Evolutionary conservation across 1,284 basidiomycete species (phyloP).

Genomic region (Athelia psychrophila): DNA sequence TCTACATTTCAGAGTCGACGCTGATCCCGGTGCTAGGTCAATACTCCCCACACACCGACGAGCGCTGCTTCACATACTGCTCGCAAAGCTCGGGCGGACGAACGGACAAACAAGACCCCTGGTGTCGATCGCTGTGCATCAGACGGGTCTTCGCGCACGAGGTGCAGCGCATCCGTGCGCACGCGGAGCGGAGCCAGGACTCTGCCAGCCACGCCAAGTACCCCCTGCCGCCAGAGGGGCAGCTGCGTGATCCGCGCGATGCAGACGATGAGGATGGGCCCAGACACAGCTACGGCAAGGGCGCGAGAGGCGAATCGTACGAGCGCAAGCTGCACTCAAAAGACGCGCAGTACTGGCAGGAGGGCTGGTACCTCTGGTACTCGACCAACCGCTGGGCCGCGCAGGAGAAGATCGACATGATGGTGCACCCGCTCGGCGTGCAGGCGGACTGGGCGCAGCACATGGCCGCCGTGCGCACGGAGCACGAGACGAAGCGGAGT

Average conservation of each 20-base stretch:
- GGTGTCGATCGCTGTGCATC: constrained; percentile 66
- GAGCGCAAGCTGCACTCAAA: constrained; percentile 11
- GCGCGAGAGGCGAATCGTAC: neutral
- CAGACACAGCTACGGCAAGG: too few species aligned
- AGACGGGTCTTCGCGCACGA: constrained; percentile 73
- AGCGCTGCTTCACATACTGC: constrained; percentile 74
- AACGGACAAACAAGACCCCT: constrained; percentile 49
- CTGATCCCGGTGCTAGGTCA: constrained; percentile 39
- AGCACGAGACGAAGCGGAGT: constrained; percentile 49
- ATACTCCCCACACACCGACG: constrained; percentile 58
- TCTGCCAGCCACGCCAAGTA: constrained; percentile 39
- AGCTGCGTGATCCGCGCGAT: constrained; percentile 25
- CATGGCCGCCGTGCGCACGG: constrained; percentile 39
- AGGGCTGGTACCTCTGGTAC: constrained; percentile 74
- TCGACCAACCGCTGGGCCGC: constrained; percentile 50
- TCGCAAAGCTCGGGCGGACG: constrained; percentile 63
- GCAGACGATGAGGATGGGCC: neutral
- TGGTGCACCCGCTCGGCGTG: constrained; percentile 51
- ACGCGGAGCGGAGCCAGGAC: constrained; percentile 28
- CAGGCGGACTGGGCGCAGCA: constrained; percentile 42
- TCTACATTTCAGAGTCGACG: neutral
- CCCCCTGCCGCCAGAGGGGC: constrained; percentile 62
- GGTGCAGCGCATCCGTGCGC: constrained; percentile 53
- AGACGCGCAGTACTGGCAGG: constrained; percentile 58
- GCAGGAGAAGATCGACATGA: constrained; percentile 54